These are phyloP conservation scores for Bjerkandera adusta DNA, from an alignment of 1,284 basidiomycete species.

Conservation along the genomic window DNA sequence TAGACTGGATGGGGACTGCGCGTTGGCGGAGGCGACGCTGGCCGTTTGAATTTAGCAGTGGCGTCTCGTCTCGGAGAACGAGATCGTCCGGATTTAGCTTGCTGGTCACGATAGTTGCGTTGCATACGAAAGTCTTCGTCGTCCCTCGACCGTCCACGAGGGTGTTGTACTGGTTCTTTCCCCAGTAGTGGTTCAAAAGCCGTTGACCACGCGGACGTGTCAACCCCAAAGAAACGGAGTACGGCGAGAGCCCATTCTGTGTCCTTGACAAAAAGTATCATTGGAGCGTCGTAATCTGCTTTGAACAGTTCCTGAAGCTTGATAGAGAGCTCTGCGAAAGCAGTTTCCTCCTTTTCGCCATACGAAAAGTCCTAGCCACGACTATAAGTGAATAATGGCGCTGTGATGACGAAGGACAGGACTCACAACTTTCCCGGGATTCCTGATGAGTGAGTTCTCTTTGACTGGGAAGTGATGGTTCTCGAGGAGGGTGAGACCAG, in stretches of 20 bases:
- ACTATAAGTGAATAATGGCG: background rate
- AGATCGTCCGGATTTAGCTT: slow-evolving; percentile 18
- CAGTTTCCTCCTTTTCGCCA: slow-evolving; percentile 17
- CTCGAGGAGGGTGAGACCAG: slow-evolving; percentile 16
- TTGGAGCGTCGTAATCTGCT: slow-evolving; percentile 6
- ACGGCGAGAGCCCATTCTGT: slow-evolving; percentile 15
- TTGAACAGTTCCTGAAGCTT: slow-evolving; percentile 21
- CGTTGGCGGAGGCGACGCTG: slow-evolving; percentile 18
- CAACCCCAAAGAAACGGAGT: slow-evolving; percentile 6
- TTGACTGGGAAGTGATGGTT: slow-evolving; percentile 25
- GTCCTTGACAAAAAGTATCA: slow-evolving; percentile 30
- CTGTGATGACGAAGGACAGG: slow-evolving; percentile 13
- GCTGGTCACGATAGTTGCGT: background rate
- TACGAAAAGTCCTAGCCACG: slow-evolving; percentile 21
- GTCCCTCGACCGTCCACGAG: too few species aligned
- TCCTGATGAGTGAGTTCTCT: slow-evolving; percentile 24
- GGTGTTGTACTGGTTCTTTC: too few species aligned
- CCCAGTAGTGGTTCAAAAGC: slow-evolving; percentile 9
- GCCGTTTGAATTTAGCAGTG: too few species aligned
- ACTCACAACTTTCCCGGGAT: slow-evolving; percentile 20
- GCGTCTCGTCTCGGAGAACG: slow-evolving; percentile 22
- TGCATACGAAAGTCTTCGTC: too few species aligned
- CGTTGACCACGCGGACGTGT: slow-evolving; percentile 5
- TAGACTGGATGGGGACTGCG: slow-evolving; percentile 17
- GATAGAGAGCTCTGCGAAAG: slow-evolving; percentile 13